Percentiles rank a stretch among this genome's conserved stretches.
These are phyloP conservation scores for Tuber calosporum DNA, from an alignment of 495 filamentous ascomycete genomes.

Conservation along the genomic window DNA sequence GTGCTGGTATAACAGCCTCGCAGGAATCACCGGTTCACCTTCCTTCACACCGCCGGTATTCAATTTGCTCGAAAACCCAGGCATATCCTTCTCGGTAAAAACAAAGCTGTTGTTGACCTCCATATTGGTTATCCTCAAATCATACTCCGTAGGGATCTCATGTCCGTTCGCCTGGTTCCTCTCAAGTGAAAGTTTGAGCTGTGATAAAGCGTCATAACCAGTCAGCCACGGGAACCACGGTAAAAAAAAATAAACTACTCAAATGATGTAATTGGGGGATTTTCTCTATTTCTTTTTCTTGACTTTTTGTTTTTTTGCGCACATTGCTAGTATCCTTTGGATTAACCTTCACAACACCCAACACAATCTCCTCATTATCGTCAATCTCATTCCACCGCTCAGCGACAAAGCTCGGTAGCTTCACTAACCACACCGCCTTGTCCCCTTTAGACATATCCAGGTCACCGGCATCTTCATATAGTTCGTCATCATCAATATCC, in stretches of 20 bases:
- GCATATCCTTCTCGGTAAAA: constrained; percentile 85
- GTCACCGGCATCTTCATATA: constrained; percentile 41
- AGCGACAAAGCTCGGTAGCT: constrained; percentile 38
- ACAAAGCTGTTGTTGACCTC: constrained; percentile 71
- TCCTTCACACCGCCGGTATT: constrained; percentile 43
- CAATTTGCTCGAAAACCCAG: constrained; percentile 61
- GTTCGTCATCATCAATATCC: constrained; percentile 34
- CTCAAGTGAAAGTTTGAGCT: constrained; percentile 38
- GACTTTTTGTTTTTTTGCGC: neutral
- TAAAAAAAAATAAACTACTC: constrained; percentile 19
- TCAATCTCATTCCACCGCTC: constrained; percentile 42
- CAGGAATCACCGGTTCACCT: constrained; percentile 46
- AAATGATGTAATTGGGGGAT: neutral
- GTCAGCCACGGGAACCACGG: neutral
- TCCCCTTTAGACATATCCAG: constrained; percentile 34
- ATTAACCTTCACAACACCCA: constrained; percentile 39
- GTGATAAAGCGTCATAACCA: neutral
- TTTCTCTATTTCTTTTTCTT: neutral
- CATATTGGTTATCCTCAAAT: constrained; percentile 58
- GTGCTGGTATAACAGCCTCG: constrained; percentile 45
- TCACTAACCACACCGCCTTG: constrained; percentile 39
- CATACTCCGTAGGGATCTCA: constrained; percentile 73
- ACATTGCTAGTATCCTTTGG: constrained; percentile 25
- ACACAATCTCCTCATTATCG: constrained; percentile 40
- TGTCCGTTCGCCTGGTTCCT: constrained; percentile 39